phyloP scores from a whole-genome alignment of 2,329 filamentous ascomycete species.

The Exserohilum rostratum region DNA sequence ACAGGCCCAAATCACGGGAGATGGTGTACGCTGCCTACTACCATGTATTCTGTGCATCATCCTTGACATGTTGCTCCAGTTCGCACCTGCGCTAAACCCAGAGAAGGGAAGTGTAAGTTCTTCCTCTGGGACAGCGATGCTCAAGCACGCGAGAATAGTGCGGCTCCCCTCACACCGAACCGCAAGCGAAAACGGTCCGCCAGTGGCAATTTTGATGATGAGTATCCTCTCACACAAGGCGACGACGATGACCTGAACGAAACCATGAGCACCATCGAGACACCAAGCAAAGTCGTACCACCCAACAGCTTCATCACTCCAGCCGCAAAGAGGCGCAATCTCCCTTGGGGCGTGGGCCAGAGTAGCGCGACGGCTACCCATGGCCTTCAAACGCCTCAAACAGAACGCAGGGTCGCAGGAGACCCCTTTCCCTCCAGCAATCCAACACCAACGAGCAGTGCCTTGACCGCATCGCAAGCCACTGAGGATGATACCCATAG shows the following conservation, averaged over 20 bases:
- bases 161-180: conserved; percentile 12
- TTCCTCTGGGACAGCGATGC: conserved; percentile 66
- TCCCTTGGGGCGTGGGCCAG: conserved; percentile 49
- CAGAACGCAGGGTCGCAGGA: conserved; percentile 12
- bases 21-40: conserved; percentile 49
- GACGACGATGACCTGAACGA: conserved; percentile 41
- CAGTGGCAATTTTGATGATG: conserved; percentile 39
- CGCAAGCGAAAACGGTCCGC: conserved; percentile 40
- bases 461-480: conserved; percentile 26
- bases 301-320: conserved; percentile 48
- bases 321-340: conserved; percentile 33
- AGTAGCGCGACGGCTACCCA: conserved; percentile 4
- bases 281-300: conserved; percentile 51
- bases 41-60: background rate
- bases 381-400: conserved; percentile 40
- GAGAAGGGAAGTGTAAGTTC: conserved; percentile 58
- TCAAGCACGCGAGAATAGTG: conserved; percentile 53
- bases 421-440: conserved; percentile 23
- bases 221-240: conserved; percentile 41
- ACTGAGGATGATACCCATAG: conserved; percentile 11
- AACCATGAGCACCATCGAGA: conserved; percentile 39
- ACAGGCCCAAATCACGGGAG: conserved; percentile 61
- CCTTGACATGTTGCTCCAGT: background rate
- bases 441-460: conserved; percentile 7
- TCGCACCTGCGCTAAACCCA: conserved; percentile 16